These are phyloP conservation scores for Gossypium schwendimanii DNA, from an alignment of 441 rosid species.

Conservation along the genomic window DNA sequence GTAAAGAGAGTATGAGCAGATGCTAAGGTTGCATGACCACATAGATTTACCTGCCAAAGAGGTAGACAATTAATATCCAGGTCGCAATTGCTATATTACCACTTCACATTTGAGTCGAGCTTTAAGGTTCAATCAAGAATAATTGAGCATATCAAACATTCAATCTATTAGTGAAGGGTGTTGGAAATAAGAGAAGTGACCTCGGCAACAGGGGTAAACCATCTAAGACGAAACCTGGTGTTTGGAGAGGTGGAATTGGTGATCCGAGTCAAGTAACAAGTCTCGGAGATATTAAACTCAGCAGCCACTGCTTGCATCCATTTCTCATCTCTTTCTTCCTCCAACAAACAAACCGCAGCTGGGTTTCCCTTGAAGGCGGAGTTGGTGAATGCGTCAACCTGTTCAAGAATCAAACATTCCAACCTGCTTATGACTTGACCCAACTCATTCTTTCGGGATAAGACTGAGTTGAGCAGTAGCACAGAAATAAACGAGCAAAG, in stretches of 20 bases:
- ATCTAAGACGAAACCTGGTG: constrained; percentile 56
- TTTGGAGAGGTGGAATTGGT: constrained; percentile 1
- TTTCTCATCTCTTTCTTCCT: constrained; percentile 48
- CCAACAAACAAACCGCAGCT: constrained; percentile 58
- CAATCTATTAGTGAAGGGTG: not conserved
- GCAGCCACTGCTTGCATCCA: constrained; percentile 64
- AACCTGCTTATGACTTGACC: not conserved
- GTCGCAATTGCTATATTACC: not conserved
- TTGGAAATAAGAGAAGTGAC: not conserved
- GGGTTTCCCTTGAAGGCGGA: constrained; percentile 72
- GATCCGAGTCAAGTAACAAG: constrained; percentile 43
- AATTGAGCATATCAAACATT: not conserved
- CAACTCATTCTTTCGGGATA: not conserved
- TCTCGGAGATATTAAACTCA: constrained; percentile 63
- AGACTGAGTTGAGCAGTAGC: not conserved
- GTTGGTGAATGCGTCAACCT: constrained; percentile 79
- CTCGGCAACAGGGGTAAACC: constrained; percentile 54
- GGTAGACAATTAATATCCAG: not conserved
- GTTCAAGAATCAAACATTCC: not conserved
- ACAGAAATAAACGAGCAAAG: not conserved
- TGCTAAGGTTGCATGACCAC: constrained; percentile 85
- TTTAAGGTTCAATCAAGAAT: not conserved
- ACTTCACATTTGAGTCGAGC: not conserved
- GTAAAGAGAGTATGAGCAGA: constrained; percentile 65
- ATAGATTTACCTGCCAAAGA: constrained; percentile 43